Percentiles rank a stretch among this genome's conserved stretches.
Conservation (phyloP, 2,329 filamentous ascomycete species). For the Acrodontium crateriforme region DNA sequence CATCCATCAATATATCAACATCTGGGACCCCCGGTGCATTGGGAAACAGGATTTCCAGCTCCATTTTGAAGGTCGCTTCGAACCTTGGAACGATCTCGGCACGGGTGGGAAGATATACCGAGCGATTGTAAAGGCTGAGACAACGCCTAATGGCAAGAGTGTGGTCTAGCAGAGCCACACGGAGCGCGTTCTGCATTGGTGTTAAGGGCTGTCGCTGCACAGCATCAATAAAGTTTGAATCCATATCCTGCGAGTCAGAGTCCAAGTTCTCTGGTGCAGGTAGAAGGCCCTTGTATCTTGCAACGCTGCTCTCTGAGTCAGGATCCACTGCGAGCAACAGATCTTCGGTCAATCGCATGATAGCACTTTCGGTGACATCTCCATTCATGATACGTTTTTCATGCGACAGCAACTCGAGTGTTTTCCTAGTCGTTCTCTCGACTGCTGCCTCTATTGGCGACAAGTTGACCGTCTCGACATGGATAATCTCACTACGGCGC, state of each 20-base stretch:
- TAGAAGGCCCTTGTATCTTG: constrained; percentile 62
- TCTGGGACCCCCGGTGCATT: too few species aligned
- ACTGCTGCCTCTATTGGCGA: constrained; percentile 74
- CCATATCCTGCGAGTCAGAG: constrained; percentile 26
- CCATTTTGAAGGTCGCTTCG: constrained; percentile 30
- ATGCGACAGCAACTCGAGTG: constrained; percentile 63
- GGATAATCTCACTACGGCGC: constrained; percentile 70
- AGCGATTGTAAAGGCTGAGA: constrained; percentile 47
- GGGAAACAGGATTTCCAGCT: constrained; percentile 29
- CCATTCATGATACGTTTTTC: constrained; percentile 50
- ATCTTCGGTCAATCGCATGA: constrained; percentile 58
- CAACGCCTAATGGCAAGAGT: constrained; percentile 77
- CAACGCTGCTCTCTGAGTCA: constrained; percentile 60
- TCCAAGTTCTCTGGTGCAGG: constrained; percentile 32
- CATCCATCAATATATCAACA: constrained; percentile 11
- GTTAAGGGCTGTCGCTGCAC: constrained; percentile 31
- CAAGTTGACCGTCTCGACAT: constrained; percentile 51
- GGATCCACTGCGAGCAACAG: constrained; percentile 65
- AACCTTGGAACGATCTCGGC: constrained; percentile 23
- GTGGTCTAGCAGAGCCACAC: constrained; percentile 77
- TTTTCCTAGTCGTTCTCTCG: constrained; percentile 82
- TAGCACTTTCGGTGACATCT: constrained; percentile 47
- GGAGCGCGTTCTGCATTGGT: constrained; percentile 61
- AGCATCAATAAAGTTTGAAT: constrained; percentile 10
- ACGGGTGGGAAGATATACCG: constrained; percentile 42